Evolutionary conservation across 495 filamentous ascomycete genomes (phyloP).

Genomic region (Letharia lupina): DNA sequence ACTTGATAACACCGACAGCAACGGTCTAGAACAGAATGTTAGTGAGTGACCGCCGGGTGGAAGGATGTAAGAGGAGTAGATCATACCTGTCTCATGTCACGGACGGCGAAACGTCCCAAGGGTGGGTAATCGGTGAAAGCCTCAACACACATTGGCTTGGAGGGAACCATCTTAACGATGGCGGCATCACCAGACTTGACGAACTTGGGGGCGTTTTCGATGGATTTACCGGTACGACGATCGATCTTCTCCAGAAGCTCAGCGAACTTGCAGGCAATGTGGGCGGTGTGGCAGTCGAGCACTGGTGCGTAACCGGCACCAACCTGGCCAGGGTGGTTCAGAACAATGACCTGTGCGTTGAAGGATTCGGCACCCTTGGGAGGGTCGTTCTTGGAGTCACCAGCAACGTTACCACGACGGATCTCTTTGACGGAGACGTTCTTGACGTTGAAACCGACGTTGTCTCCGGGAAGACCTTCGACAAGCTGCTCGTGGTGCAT

Average conservation of each 20-base stretch:
- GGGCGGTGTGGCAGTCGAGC: constrained; percentile 98
- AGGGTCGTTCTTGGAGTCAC: constrained; percentile 99
- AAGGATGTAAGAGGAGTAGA: constrained; percentile 2
- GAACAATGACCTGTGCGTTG: constrained; percentile 99
- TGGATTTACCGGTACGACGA: constrained; percentile 97
- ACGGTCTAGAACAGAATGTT: constrained; percentile 73
- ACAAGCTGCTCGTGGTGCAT: constrained; percentile 99
- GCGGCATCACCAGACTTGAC: constrained; percentile 99
- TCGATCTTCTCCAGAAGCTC: constrained; percentile 99
- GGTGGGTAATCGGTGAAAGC: constrained; percentile 99
- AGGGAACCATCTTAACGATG: constrained; percentile 99
- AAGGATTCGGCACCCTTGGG: constrained; percentile 81
- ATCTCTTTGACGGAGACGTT: constrained; percentile 99
- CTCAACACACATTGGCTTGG: constrained; percentile 99
- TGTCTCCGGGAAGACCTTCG: constrained; percentile 96
- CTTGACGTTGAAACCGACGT: constrained; percentile 99
- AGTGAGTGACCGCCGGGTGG: not conserved
- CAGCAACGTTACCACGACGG: constrained; percentile 98
- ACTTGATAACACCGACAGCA: constrained; percentile 84
- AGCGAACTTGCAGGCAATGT: constrained; percentile 99
- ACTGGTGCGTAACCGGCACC: constrained; percentile 98
- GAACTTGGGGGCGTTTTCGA: constrained; percentile 89
- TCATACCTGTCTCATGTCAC: constrained; percentile 44
- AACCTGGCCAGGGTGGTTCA: constrained; percentile 99
- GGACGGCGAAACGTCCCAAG: constrained; percentile 97